phyloP scores from a whole-genome alignment of 2,329 filamentous ascomycete species.

The Colletotrichum sojae region DNA sequence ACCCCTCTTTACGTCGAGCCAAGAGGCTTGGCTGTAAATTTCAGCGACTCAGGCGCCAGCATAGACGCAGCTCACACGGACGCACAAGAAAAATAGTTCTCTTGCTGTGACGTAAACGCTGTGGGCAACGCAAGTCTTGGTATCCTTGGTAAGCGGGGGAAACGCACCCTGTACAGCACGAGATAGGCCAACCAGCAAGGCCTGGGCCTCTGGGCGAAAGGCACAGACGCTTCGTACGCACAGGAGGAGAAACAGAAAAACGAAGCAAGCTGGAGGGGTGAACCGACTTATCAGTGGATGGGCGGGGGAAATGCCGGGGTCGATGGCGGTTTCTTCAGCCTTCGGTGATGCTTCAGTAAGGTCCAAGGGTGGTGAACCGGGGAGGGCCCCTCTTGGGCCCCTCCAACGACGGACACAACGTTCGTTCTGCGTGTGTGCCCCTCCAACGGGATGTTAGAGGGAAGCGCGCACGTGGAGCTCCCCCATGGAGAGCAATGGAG shows the following conservation, averaged over 20 bases:
- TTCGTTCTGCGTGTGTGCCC: background rate
- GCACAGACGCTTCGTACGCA: background rate
- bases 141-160: conserved; percentile 37
- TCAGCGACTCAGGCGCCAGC: conserved; percentile 19
- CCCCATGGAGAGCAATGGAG: background rate
- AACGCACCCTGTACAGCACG: background rate
- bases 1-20: conserved; percentile 2
- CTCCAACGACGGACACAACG: background rate
- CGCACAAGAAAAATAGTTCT: conserved; percentile 3
- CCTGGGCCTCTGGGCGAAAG: conserved; percentile 21
- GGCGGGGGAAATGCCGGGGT: conserved; percentile 28
- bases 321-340: background rate
- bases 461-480: background rate
- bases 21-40: conserved; percentile 29
- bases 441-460: conserved; percentile 3
- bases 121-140: conserved; percentile 23
- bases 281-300: conserved; percentile 28
- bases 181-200: conserved; percentile 9
- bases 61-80: background rate
- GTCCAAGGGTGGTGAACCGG: background rate
- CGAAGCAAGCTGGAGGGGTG: conserved; percentile 24
- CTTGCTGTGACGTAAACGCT: conserved; percentile 30
- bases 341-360: background rate
- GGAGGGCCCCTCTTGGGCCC: conserved; percentile 6
- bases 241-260: conserved; percentile 19